Evolutionary conservation across 2,329 filamentous ascomycete genomes (phyloP).

Genomic region (Colletotrichum magnum): DNA sequence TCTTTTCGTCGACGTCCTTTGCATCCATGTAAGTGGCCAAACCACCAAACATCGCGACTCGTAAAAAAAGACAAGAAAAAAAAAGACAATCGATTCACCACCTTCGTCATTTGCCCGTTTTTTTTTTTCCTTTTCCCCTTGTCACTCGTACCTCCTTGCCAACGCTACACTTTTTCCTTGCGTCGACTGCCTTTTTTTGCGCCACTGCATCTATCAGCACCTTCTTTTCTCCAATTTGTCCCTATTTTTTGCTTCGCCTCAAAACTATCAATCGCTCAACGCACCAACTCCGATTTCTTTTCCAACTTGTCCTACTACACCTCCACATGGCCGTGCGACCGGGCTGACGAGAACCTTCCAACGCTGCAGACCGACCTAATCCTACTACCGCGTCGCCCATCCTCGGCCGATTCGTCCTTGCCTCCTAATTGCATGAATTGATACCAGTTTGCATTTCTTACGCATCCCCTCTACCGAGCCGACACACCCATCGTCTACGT

Average conservation of each 20-base stretch:
- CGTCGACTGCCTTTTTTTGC: neutral
- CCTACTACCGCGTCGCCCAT: constrained; percentile 23
- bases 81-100: constrained; percentile 13
- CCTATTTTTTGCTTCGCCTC: neutral
- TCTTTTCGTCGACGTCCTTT: constrained; percentile 20
- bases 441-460: constrained; percentile 38
- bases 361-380: constrained; percentile 34
- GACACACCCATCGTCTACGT: constrained; percentile 9
- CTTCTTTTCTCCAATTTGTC: constrained; percentile 13
- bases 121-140: neutral
- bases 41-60: constrained; percentile 3
- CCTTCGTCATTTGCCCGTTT: constrained; percentile 11
- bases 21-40: constrained; percentile 40
- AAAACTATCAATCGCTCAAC: neutral
- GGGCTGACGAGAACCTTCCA: constrained; percentile 31
- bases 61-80: constrained; percentile 21
- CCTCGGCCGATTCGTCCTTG: constrained; percentile 1
- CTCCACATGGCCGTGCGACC: constrained; percentile 23
- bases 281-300: constrained; percentile 16
- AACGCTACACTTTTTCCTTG: neutral
- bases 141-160: neutral
- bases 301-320: constrained; percentile 1
- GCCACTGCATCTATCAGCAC: constrained; percentile 1
- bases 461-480: constrained; percentile 6
- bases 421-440: constrained; percentile 39